Percentiles rank a stretch among this genome's conserved stretches.
phyloP scores from a whole-genome alignment of 140 eudicot genomes.

The Senecio squalidus region DNA sequence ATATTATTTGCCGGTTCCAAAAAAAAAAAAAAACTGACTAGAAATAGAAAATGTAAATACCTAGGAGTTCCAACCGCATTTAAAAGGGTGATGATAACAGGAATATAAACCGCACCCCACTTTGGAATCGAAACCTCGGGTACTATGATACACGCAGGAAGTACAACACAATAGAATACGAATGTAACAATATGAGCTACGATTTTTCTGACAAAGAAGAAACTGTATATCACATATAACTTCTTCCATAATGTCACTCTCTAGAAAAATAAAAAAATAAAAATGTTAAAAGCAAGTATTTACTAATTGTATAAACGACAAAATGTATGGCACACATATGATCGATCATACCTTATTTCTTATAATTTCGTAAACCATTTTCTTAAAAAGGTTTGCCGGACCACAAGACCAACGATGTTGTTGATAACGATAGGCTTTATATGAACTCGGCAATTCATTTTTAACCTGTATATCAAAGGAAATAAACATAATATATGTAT shows the following conservation, averaged over 20 bases:
- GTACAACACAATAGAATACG: conserved; percentile 45
- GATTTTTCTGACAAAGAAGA: conserved; percentile 63
- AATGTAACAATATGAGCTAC: conserved; percentile 63
- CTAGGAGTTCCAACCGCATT: conserved; percentile 24
- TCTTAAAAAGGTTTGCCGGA: conserved; percentile 71
- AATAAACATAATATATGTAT: too few species aligned
- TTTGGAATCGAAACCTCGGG: conserved; percentile 61
- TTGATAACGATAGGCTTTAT: conserved; percentile 68
- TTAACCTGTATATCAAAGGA: conserved; percentile 36
- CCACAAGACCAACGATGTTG: conserved; percentile 90
- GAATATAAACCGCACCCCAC: conserved; percentile 65
- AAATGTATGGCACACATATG: not conserved
- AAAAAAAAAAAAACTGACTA: too few species aligned
- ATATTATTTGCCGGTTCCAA: too few species aligned
- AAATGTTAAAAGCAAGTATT: not conserved
- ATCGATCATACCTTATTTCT: conserved; percentile 40
- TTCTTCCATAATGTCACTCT: conserved; percentile 57
- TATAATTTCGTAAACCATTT: conserved; percentile 56
- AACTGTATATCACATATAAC: conserved; percentile 55
- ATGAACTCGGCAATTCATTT: conserved; percentile 69
- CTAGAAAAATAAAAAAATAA: conserved; percentile 22
- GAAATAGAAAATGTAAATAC: not conserved
- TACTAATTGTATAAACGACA: not conserved
- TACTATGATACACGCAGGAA: conserved; percentile 54
- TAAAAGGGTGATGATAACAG: conserved; percentile 31